Conservation (phyloP, 2,329 filamentous ascomycete genomes). For the Dryadomyces quercivorus region DNA sequence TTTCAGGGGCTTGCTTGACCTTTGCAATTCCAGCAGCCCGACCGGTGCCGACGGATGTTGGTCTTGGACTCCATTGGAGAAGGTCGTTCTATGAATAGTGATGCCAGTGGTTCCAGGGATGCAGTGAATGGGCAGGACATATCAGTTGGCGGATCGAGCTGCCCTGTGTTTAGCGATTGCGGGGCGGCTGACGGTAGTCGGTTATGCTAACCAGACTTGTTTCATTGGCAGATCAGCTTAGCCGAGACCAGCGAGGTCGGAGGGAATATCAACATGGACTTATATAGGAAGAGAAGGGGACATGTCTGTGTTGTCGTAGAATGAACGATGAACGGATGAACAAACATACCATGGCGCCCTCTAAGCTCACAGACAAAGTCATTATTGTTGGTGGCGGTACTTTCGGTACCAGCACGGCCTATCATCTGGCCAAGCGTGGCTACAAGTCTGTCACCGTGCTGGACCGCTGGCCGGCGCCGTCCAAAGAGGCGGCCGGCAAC, state of each 20-base stretch:
- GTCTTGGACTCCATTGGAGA: background rate
- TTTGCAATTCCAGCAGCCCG: constrained; percentile 7
- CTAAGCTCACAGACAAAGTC: constrained; percentile 12
- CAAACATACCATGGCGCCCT: background rate
- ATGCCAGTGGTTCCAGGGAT: background rate
- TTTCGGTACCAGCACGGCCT: constrained; percentile 37
- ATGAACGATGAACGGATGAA: too few relatives aligned
- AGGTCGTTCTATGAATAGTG: too few relatives aligned
- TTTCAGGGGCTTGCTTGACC: background rate
- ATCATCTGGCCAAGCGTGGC: constrained; percentile 29
- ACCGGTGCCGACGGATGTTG: constrained; percentile 1
- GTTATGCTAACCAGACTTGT: too few relatives aligned
- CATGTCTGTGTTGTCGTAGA: too few relatives aligned
- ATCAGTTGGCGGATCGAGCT: background rate
- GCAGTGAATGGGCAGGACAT: background rate
- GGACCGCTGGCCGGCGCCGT: constrained; percentile 30
- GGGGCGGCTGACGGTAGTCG: background rate
- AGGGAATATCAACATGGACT: background rate
- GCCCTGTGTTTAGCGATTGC: background rate
- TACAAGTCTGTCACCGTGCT: constrained; percentile 35
- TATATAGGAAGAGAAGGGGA: too few relatives aligned
- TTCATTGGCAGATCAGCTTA: background rate
- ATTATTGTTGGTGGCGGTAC: constrained; percentile 31
- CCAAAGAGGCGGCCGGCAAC: constrained; percentile 35
- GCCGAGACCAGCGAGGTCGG: background rate